These are phyloP conservation scores for Aspergillus sp. DNA, from an alignment of 2,329 filamentous ascomycete species.

Conservation along the genomic window DNA sequence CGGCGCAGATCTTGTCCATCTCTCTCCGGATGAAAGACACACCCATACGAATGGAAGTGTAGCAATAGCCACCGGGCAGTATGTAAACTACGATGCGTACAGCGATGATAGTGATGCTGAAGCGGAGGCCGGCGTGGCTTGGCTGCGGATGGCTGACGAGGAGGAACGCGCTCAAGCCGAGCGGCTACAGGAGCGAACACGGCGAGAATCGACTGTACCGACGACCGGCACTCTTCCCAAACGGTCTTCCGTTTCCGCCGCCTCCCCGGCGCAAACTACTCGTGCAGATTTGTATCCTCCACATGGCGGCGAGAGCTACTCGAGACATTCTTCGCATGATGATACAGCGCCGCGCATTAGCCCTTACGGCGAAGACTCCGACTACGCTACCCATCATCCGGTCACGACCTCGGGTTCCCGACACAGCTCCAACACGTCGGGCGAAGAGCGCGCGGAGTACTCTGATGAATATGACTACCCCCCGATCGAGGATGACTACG, in stretches of 20 bases:
- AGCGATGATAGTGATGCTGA: constrained; percentile 84
- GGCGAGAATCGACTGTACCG: constrained; percentile 56
- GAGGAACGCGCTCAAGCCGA: constrained; percentile 62
- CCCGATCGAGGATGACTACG: constrained; percentile 49
- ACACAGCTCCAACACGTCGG: constrained; percentile 27
- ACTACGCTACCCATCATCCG: constrained; percentile 14
- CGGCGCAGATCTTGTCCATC: constrained; percentile 19
- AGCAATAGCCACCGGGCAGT: constrained; percentile 44
- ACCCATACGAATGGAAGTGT: constrained; percentile 51
- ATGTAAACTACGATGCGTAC: constrained; percentile 50
- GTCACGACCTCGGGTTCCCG: constrained; percentile 26
- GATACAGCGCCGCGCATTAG: constrained; percentile 35
- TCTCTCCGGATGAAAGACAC: constrained; percentile 46
- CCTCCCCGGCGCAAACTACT: constrained; percentile 27
- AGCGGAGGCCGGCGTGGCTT: constrained; percentile 77
- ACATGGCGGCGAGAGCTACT: constrained; percentile 68
- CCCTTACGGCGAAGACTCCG: constrained; percentile 19
- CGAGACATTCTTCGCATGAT: constrained; percentile 61
- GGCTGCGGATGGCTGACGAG: constrained; percentile 80
- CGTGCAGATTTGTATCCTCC: constrained; percentile 74
- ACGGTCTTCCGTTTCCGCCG: constrained; percentile 40
- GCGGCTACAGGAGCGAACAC: constrained; percentile 51
- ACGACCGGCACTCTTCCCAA: constrained; percentile 45
- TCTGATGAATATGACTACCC: constrained; percentile 38
- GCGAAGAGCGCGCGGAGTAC: constrained; percentile 26